A percentile compares a stretch with the other conserved stretches of the same genome.
Conservation (phyloP, 257 asterid genomes). For the Primulina eburnea region DNA sequence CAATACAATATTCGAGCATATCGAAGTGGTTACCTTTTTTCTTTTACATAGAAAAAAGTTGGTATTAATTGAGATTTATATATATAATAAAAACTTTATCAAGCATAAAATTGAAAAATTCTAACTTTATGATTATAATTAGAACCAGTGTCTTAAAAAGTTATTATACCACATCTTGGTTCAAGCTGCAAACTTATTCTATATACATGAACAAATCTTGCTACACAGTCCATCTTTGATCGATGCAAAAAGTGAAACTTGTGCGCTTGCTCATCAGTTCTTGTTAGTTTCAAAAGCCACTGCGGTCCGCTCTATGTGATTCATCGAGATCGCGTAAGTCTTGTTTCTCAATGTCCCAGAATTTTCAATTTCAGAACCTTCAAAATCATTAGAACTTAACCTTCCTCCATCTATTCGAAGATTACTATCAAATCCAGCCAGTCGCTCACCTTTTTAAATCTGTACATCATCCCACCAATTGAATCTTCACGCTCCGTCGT, state of each 20-base stretch:
- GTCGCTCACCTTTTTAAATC: constrained; percentile 62
- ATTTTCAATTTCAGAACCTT: constrained; percentile 40
- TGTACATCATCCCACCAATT: constrained; percentile 49
- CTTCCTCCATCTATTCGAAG: constrained; percentile 17
- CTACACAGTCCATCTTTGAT: neutral
- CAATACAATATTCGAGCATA: neutral
- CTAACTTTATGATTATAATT: too few relatives aligned
- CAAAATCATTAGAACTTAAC: constrained; percentile 16
- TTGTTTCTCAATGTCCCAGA: constrained; percentile 54
- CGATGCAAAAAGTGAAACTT: neutral
- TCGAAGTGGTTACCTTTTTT: too few relatives aligned
- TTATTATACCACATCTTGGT: neutral
- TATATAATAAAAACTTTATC: too few relatives aligned
- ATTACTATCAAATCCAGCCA: constrained; percentile 46
- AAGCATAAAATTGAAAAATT: too few relatives aligned
- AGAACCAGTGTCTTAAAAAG: too few relatives aligned
- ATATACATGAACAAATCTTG: neutral
- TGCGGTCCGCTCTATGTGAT: constrained; percentile 65
- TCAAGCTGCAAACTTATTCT: neutral
- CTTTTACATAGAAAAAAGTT: too few relatives aligned
- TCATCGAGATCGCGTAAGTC: constrained; percentile 55
- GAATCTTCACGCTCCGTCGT: constrained; percentile 30
- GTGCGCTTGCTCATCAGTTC: neutral
- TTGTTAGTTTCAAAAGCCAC: constrained; percentile 37
- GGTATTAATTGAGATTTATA: neutral